Evolutionary conservation across 768 basidiomycete genomes (phyloP).

Genomic region (Panaeolus papilionaceus): DNA sequence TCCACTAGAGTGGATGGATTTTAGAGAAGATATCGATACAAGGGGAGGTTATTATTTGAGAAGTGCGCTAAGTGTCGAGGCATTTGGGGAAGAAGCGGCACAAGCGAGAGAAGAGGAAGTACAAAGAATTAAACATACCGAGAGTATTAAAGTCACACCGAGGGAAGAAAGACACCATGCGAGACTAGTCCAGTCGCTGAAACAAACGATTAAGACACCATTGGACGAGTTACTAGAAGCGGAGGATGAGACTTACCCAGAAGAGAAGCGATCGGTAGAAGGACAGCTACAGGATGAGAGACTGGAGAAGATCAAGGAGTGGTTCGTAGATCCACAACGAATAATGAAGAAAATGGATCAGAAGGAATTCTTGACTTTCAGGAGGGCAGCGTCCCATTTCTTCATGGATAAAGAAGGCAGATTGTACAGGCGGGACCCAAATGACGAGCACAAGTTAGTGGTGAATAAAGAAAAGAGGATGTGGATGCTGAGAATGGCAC

Average conservation of each 20-base stretch:
- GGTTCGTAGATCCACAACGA: neutral
- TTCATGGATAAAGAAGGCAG: slow-evolving; percentile 23
- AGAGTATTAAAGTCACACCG: no score
- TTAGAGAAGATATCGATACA: neutral
- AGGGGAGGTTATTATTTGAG: slow-evolving; percentile 3
- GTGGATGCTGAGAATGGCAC: slow-evolving; percentile 27
- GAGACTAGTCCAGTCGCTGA: neutral
- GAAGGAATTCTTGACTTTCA: neutral
- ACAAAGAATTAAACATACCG: no score
- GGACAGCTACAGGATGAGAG: neutral
- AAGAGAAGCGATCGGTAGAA: neutral
- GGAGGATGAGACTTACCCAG: neutral
- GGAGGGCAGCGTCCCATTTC: slow-evolving; percentile 13
- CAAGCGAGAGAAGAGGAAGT: neutral
- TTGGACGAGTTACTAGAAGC: neutral
- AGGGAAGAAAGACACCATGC: no score
- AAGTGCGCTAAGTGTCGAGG: neutral
- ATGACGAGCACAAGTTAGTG: slow-evolving; percentile 26
- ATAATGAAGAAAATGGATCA: neutral
- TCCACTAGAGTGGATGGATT: neutral
- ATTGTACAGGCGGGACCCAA: slow-evolving; percentile 20
- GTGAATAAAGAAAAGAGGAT: slow-evolving; percentile 25
- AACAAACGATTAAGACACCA: neutral
- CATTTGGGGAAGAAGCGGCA: slow-evolving; percentile 1
- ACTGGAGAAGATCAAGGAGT: neutral